phyloP scores from a whole-genome alignment of 805 yeast genomes.

The Starmerella vaccinii region DNA sequence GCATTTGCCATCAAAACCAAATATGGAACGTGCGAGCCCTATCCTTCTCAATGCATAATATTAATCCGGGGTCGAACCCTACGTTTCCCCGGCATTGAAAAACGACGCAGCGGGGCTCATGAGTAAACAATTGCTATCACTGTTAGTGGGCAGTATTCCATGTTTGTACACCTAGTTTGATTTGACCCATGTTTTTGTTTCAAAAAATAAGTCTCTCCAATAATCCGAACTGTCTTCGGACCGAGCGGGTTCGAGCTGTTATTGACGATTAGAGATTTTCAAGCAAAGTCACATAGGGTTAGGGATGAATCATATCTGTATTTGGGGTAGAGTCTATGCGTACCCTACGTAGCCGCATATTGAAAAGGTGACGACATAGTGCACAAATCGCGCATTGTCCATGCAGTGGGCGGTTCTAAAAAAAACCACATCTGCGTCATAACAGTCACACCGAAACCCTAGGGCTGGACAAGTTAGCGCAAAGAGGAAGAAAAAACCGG shows the following conservation, averaged over 20 bases:
- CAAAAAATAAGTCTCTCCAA: too few species aligned
- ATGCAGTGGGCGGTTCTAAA: background rate
- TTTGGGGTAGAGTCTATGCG: background rate
- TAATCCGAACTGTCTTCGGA: too few species aligned
- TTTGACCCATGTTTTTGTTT: too few species aligned
- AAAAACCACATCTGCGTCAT: background rate
- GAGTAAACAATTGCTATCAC: background rate
- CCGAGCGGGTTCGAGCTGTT: background rate
- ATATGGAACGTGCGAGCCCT: background rate
- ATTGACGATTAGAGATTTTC: background rate
- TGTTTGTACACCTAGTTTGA: background rate
- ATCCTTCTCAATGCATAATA: background rate
- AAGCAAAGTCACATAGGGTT: background rate
- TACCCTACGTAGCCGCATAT: background rate
- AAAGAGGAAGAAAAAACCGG: too few species aligned
- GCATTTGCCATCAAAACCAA: background rate
- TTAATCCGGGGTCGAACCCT: slow-evolving; percentile 2
- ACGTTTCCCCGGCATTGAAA: background rate
- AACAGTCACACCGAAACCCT: too few species aligned
- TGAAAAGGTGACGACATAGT: background rate
- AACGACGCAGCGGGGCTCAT: background rate
- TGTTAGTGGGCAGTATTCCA: background rate
- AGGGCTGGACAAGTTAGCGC: too few species aligned
- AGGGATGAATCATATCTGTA: background rate
- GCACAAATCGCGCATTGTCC: background rate